A percentile compares a stretch with the other conserved stretches of the same genome.
These are phyloP conservation scores for Candida nemodendra DNA, from an alignment of 805 yeast species.

Conservation along the genomic window DNA sequence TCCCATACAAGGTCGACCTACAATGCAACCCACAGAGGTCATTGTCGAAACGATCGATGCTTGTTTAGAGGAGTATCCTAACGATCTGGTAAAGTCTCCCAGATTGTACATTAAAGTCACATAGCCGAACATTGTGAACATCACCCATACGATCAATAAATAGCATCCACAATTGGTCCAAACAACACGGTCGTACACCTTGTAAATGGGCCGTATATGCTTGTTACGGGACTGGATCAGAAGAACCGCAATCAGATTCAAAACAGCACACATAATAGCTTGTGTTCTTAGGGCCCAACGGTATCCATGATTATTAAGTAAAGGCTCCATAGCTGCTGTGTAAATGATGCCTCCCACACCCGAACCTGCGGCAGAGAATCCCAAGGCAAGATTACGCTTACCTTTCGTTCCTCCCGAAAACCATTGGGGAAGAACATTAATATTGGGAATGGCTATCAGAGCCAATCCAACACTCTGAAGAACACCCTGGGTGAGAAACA, in stretches of 20 bases:
- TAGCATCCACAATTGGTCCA: slow-evolving; percentile 37
- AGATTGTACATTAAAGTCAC: slow-evolving; percentile 57
- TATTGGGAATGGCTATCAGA: slow-evolving; percentile 55
- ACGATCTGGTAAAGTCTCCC: slow-evolving; percentile 56
- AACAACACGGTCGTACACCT: slow-evolving; percentile 41
- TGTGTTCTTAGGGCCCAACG: slow-evolving; percentile 53
- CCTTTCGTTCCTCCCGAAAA: slow-evolving; percentile 43
- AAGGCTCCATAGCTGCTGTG: slow-evolving; percentile 47
- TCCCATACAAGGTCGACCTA: slow-evolving; percentile 60
- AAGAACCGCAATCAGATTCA: slow-evolving; percentile 33
- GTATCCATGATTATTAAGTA: slow-evolving; percentile 38
- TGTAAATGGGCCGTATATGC: slow-evolving; percentile 35
- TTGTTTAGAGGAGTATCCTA: slow-evolving; percentile 55
- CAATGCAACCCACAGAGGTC: slow-evolving; percentile 54
- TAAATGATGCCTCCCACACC: slow-evolving; percentile 53
- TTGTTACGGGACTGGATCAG: slow-evolving; percentile 39
- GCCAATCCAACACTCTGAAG: slow-evolving; percentile 60
- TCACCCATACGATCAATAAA: slow-evolving; percentile 37
- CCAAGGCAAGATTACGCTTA: slow-evolving; percentile 54
- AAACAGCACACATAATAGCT: slow-evolving; percentile 38
- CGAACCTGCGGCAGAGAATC: slow-evolving; percentile 48
- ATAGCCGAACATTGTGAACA: slow-evolving; percentile 57
- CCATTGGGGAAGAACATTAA: slow-evolving; percentile 67
- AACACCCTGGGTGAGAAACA: slow-evolving; percentile 67
- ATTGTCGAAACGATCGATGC: slow-evolving; percentile 60